These are phyloP conservation scores for Vitis riparia DNA, from an alignment of 164 flowering plant species.

Conservation along the genomic window DNA sequence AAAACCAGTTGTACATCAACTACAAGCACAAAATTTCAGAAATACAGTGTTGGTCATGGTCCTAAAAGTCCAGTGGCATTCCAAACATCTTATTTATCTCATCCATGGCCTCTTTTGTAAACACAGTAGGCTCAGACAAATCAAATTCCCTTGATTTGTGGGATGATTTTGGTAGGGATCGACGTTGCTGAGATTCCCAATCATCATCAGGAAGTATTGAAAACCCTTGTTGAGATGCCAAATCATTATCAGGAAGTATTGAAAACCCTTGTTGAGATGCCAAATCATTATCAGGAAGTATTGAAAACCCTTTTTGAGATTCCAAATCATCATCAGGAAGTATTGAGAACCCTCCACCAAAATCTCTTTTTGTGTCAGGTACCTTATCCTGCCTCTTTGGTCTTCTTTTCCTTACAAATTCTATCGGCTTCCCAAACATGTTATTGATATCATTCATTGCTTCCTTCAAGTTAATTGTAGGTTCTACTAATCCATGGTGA, in stretches of 20 bases:
- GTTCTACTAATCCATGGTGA: slow-evolving; percentile 96
- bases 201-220: slow-evolving; percentile 69
- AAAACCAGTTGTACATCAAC: neutral
- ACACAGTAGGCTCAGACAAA: slow-evolving; percentile 74
- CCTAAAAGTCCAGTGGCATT: slow-evolving; percentile 78
- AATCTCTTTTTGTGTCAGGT: slow-evolving; percentile 27
- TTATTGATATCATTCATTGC: slow-evolving; percentile 86
- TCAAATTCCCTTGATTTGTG: slow-evolving; percentile 35
- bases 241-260: slow-evolving; percentile 67
- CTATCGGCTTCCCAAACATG: slow-evolving; percentile 95
- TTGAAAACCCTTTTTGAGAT: slow-evolving; percentile 44
- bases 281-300: slow-evolving; percentile 59
- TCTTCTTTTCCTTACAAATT: slow-evolving; percentile 66
- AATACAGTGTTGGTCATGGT: neutral
- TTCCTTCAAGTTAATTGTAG: slow-evolving; percentile 90
- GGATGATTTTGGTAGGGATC: slow-evolving; percentile 28
- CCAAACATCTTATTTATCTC: slow-evolving; percentile 92
- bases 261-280: slow-evolving; percentile 39
- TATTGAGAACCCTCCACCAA: slow-evolving; percentile 54
- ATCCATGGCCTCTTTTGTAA: slow-evolving; percentile 85
- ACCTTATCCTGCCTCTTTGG: slow-evolving; percentile 38
- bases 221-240: slow-evolving; percentile 34
- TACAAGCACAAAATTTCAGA: neutral
- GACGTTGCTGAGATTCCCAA: slow-evolving; percentile 21
- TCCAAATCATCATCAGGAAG: slow-evolving; percentile 53